Conservation (phyloP, 306 rosid genomes). For the Spatholobus suberectus region DNA sequence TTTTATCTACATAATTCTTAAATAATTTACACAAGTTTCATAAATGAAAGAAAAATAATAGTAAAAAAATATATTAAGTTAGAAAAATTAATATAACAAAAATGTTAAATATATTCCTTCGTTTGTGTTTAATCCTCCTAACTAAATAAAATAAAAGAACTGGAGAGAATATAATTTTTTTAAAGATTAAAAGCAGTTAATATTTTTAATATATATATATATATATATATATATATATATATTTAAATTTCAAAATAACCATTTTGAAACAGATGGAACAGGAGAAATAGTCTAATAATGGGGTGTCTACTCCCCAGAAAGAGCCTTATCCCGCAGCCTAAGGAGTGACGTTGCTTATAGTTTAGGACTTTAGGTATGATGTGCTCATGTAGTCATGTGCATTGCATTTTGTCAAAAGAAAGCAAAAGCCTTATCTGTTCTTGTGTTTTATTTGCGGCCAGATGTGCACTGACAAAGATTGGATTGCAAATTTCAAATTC, state of each 20-base stretch:
- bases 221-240: no score
- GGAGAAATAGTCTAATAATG: background rate
- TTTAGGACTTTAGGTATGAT: background rate
- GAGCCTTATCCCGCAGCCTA: background rate
- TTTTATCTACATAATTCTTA: no score
- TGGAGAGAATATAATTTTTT: background rate
- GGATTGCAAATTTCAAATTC: background rate
- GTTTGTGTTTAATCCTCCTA: no score
- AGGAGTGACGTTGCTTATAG: background rate
- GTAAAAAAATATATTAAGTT: no score
- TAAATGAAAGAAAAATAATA: no score
- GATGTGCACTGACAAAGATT: background rate
- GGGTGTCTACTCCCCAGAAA: slow-evolving; percentile 2
- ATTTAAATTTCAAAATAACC: no score
- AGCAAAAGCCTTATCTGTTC: slow-evolving; percentile 1
- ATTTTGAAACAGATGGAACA: no score
- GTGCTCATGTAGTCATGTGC: background rate
- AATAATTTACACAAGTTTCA: no score
- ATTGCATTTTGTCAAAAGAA: slow-evolving; percentile 6
- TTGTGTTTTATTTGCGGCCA: background rate
- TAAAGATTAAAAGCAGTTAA: background rate
- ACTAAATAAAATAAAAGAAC: background rate
- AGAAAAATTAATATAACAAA: no score
- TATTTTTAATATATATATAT: no score
- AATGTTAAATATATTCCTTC: no score